Evolutionary conservation across 371 early-diverging fungal species (phyloP), one percentile per base, ranked within the genome.

Genomic region (Smittium mucronatum): DNA sequence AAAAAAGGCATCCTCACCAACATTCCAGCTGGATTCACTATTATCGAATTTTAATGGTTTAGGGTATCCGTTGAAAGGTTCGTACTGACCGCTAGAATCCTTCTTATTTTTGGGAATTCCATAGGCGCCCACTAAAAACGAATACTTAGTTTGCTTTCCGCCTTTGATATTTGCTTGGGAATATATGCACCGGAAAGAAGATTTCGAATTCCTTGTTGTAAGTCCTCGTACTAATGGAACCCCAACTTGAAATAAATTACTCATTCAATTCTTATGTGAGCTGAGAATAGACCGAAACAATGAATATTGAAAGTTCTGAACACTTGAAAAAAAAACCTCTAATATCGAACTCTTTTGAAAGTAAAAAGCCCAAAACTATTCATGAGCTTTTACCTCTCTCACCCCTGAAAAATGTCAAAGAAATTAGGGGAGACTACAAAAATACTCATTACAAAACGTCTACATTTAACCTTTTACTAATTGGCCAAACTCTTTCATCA

Each of bases 1-100:
- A 72, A 92, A 91, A 70, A 85, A 90, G 1, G 90, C 87, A 75
- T 92, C 92, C 78, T 92, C 91, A 30, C 92, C 92, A 1, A 74
- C 90, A 84, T 77, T 91, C 84, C 57, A 86, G 47, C 88, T 87
- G 74, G 89, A 83, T 72, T 84, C 88, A 65, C 89, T 89, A 29
- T 88, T 88, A 59, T 82, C 81, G 65, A 81, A 85, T n/a, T 76
- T 79, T 0, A 74, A 36, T 59, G 68, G 72, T 5, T 32, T 57
- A 11, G n/a, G 17, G 25, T n/a, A 26, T 11, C 21, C 47, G 17
- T 35, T 35, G 58, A n/a, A 31, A 80, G 71, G 60, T 70, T 57
- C 28, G 68, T 68, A 5, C 36, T 74, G 57, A 68, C 72, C 76
- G 31, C 77, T 82, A 0, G 83, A 66, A 35, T 75, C 70, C 33